These are phyloP conservation scores for Cephalotrichum gorgonifer DNA, from an alignment of 2,329 filamentous ascomycete species.

Conservation along the genomic window DNA sequence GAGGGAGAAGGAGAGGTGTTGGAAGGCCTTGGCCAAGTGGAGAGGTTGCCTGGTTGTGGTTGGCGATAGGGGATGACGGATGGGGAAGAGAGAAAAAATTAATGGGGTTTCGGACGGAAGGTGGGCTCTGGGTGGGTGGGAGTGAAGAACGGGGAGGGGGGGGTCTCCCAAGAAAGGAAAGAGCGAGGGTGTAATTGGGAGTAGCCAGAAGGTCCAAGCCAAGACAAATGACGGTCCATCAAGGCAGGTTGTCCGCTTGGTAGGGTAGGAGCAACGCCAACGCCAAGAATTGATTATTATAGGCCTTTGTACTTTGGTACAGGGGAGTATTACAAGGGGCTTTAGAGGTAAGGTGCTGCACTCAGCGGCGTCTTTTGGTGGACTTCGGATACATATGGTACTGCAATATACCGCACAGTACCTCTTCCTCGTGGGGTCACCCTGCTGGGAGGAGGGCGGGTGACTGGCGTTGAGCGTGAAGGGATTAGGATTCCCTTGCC, in stretches of 20 bases:
- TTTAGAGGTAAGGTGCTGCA: not conserved
- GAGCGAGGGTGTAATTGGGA: not conserved
- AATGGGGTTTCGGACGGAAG: constrained; percentile 2
- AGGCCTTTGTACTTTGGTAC: not conserved
- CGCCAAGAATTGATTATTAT: not conserved
- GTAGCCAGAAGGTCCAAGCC: not conserved
- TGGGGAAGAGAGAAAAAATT: constrained; percentile 4
- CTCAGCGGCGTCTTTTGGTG: not conserved
- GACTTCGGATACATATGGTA: not conserved
- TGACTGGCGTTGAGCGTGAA: no score
- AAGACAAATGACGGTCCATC: constrained; percentile 1
- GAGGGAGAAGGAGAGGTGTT: not conserved
- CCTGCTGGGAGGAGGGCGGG: no score
- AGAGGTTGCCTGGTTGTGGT: constrained; percentile 1
- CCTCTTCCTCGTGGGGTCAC: not conserved
- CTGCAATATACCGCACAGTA: not conserved
- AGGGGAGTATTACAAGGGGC: not conserved
- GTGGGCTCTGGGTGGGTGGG: not conserved
- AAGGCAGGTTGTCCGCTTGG: not conserved
- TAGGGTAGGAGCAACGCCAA: not conserved
- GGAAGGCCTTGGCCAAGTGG: constrained; percentile 3
- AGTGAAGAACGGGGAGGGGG: not conserved
- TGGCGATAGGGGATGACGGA: constrained; percentile 1
- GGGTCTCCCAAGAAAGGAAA: not conserved
- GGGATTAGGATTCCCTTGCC: not conserved